Evolutionary conservation across 2,329 filamentous ascomycete genomes (phyloP), one percentile per base, ranked within the genome.

Genomic region (Talaromyces pinophilus): DNA sequence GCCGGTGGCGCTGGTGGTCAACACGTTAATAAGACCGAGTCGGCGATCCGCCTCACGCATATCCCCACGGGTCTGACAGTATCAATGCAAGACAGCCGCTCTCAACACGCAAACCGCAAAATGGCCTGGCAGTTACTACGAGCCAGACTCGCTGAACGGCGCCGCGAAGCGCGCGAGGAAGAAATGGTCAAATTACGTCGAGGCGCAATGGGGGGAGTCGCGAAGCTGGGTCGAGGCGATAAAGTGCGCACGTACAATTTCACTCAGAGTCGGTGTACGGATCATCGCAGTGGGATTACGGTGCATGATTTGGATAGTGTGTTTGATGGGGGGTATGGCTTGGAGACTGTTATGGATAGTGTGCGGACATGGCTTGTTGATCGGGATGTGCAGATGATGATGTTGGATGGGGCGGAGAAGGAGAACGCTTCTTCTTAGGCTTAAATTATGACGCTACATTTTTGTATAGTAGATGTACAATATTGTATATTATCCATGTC

Each of bases 1-100:
- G 93, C 95, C 0, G 84, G 92, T 55, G 95, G 95, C 67, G 94
- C 95, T 0, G 95, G 95, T 38, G 95, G 95, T 0, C 95, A 99
- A 81, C 95, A 99, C 79, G 95, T 99, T 76, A 99, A 99, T 81
- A 97, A 94, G 78, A 99, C 95, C 0, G 95, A 99, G 81, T 97
- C 92, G 35, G 95, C 95, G 3, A 92, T 99, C 68, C 90, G 95
- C 10, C 84, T 99, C 73, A 98, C 93, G 1, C 95, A 99, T 81
- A 79, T 90, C 6, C 95, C 95, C 1, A 96, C 93, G 0, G 91
- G 91, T 54, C 95, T 89, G 0, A 87, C 92, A 1, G 93, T 98
- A 15, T 90, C 89, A 13, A 96, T 98, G 85, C 95, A 99, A 78
- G 95, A 99, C 76, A 90, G 89, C 63, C 87, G 95, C 64, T 97